These are phyloP conservation scores for Fusarium dimerum DNA, from an alignment of 2,329 filamentous ascomycete species.

Conservation along the genomic window DNA sequence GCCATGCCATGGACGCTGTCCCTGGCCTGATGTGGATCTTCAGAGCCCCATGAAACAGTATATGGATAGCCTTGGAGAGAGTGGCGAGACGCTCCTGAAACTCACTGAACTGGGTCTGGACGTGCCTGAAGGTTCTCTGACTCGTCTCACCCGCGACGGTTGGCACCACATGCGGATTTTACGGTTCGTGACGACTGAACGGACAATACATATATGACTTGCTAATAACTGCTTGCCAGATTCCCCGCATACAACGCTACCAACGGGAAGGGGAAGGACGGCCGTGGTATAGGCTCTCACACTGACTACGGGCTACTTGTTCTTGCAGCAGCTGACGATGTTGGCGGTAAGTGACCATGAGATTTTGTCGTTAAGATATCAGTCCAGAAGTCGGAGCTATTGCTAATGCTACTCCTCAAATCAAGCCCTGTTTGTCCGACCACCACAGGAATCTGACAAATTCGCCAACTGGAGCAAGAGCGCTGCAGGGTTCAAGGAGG, in stretches of 20 bases:
- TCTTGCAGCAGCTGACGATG: constrained; percentile 50
- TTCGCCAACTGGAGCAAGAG: constrained; percentile 49
- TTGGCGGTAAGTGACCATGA: constrained; percentile 40
- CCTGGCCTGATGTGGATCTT: constrained; percentile 47
- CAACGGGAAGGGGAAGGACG: constrained; percentile 51
- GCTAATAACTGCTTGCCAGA: not conserved
- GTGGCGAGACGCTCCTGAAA: constrained; percentile 46
- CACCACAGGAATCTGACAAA: constrained; percentile 40
- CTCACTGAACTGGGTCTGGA: constrained; percentile 48
- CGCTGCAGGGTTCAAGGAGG: constrained; percentile 45
- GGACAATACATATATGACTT: accelerated
- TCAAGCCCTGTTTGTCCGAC: constrained; percentile 46
- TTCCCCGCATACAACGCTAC: constrained; percentile 36
- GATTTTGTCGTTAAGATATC: not conserved
- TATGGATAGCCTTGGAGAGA: constrained; percentile 41
- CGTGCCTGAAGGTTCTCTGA: constrained; percentile 42
- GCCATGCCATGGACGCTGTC: constrained; percentile 52
- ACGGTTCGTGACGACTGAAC: constrained; percentile 34
- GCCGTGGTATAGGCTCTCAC: constrained; percentile 53
- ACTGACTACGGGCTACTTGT: constrained; percentile 55
- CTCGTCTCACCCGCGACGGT: constrained; percentile 45
- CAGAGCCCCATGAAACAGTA: constrained; percentile 41
- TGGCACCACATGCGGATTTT: constrained; percentile 54
- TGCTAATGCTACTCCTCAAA: not conserved
- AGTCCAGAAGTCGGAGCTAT: not conserved